These are phyloP conservation scores for Monotropa hypopitys DNA, from an alignment of 179 eudicot species.

Conservation along the genomic window DNA sequence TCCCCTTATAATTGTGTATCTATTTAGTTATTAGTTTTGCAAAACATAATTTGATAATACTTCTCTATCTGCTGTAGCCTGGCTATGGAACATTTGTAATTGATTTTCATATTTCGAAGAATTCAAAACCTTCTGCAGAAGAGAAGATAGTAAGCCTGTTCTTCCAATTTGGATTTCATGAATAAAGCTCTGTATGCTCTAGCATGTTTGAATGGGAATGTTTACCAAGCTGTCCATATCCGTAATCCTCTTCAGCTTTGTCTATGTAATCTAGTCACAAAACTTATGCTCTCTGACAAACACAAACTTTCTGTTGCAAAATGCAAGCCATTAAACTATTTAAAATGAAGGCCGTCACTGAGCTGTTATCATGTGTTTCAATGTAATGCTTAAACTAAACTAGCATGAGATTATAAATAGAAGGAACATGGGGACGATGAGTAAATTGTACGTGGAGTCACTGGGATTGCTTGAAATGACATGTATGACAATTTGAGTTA, in stretches of 20 bases:
- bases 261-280: not conserved
- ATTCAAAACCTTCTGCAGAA: slow-evolving; percentile 17
- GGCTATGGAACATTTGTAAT: slow-evolving; percentile 56
- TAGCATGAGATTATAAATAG: not conserved
- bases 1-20: not conserved
- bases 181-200: not conserved
- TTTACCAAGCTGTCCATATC: not conserved
- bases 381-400: not conserved
- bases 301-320: not conserved
- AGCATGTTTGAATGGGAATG: not conserved
- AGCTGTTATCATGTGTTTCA: not conserved
- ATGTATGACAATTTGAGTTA: not conserved
- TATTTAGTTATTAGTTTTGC: not conserved
- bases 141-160: slow-evolving; percentile 52
- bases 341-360: not conserved
- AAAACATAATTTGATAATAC: not conserved
- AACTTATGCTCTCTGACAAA: not conserved
- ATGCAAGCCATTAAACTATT: not conserved
- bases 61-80: slow-evolving; percentile 43
- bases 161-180: slow-evolving; percentile 1
- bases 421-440: not conserved
- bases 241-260: not conserved
- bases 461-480: not conserved
- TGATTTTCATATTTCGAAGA: slow-evolving; percentile 68
- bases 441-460: not conserved